Percentiles rank a stretch among this genome's conserved stretches.
Conservation (phyloP, 257 asterid species). For the Solanum neorickii region DNA sequence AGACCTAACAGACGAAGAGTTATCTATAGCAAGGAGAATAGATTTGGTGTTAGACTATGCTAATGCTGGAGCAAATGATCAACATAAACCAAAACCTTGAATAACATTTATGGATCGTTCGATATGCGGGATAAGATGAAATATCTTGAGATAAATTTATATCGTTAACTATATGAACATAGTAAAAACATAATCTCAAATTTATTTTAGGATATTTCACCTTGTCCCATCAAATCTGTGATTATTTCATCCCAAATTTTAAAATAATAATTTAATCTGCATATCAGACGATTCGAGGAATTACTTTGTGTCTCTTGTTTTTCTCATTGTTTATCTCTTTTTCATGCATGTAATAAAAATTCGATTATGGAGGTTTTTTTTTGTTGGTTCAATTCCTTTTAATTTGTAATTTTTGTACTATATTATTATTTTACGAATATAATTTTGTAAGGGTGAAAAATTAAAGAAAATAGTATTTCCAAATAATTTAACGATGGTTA, state of each 20-base stretch:
- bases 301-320: background rate
- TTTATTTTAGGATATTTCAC: fast-evolving
- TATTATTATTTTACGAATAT: background rate
- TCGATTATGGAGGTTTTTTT: background rate
- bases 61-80: background rate
- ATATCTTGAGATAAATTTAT: background rate
- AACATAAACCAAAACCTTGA: background rate
- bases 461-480: background rate
- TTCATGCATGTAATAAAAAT: background rate
- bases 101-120: background rate
- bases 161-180: background rate
- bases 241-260: background rate
- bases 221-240: background rate
- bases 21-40: background rate
- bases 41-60: background rate
- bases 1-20: background rate
- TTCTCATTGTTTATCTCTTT: background rate
- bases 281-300: background rate
- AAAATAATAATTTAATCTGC: background rate
- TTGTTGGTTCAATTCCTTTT: background rate
- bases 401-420: background rate
- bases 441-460: background rate
- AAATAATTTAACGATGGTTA: background rate
- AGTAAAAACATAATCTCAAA: background rate
- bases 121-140: background rate